Evolutionary conservation across 768 basidiomycete genomes (phyloP), one percentile per base, ranked within the genome.

Genomic region (Suillus variegatus): DNA sequence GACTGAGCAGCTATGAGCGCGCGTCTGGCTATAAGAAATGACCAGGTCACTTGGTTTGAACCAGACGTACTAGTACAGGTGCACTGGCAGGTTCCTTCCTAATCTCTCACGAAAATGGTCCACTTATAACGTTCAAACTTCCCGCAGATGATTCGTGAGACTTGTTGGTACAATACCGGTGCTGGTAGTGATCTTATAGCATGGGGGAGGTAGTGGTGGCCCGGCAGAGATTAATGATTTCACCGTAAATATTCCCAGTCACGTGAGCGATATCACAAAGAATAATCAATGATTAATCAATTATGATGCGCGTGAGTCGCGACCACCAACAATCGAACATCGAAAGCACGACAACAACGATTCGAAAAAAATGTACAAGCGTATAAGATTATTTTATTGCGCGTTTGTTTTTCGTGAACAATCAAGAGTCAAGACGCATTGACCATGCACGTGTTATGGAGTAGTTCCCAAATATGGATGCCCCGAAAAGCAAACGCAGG

Each of bases 51-150:
- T 36, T 36, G 36, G 8, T n/a, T n/a, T 28, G 16, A 43, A 60
- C 57, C 43, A 58, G 38, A 60, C 18, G 40, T 60, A 60, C 58
- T 35, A 32, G 54, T n/a, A 60, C 58, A 55, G 32, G 32, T n/a
- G 18, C 51, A 52, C 28, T 16, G 25, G 8, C 32, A 28, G 25
- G 25, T 28, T 60, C 9, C 57, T 41, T 41, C 22, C 25, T 28
- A 12, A 41, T 28, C 14, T 58, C 41, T 18, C 8, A 16, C 22
- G 16, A 6, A 18, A 20, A 60, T 25, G 18, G 28, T 28, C 10
- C 40, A 10, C 57, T 22, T 18, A 25, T 28, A 6, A 25, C 8
- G 5, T 20, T 20, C 18, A 20, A 13, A 55, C 20, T 55, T 41
- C 13, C 6, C 9, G 6, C 25, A 22, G 18, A 32, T 60, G 40